Conservation (phyloP, 2,329 filamentous ascomycete species). For the Cladorrhinum sp. region DNA sequence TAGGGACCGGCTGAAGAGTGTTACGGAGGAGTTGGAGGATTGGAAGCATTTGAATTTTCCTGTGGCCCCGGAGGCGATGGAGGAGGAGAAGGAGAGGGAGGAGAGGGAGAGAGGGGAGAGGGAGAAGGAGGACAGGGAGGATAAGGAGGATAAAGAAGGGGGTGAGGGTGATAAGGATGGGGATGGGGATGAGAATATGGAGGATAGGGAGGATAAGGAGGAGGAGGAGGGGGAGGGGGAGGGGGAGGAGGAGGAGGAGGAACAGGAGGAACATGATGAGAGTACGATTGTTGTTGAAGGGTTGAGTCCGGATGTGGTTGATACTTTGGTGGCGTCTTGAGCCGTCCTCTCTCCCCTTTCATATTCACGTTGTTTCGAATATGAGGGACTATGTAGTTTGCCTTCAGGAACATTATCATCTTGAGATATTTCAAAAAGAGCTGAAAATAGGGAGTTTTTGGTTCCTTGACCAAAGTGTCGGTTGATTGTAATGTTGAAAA, state of each 20-base stretch:
- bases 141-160: conserved; percentile 18
- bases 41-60: conserved; percentile 84
- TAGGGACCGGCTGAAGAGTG: conserved; percentile 78
- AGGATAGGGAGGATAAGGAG: conserved; percentile 28
- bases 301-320: conserved; percentile 1
- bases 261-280: conserved; percentile 11
- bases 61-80: conserved; percentile 37
- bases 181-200: conserved; percentile 28
- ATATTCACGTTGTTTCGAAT: too few species aligned
- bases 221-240: conserved; percentile 34
- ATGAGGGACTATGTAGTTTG: too few species aligned
- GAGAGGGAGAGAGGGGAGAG: conserved; percentile 26
- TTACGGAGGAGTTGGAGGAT: conserved; percentile 92
- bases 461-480: too few species aligned
- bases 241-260: conserved; percentile 29
- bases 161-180: conserved; percentile 18
- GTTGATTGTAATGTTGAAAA: neutral
- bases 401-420: too few species aligned
- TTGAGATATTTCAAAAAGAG: too few species aligned
- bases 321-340: neutral
- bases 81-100: conserved; percentile 31
- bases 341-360: too few species aligned
- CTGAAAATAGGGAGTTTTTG: too few species aligned
- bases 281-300: conserved; percentile 13
- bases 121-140: conserved; percentile 16